Percentiles rank a stretch among this genome's conserved stretches.
These are phyloP conservation scores for Castanospermum australe DNA, from an alignment of 306 rosid species.

Conservation along the genomic window DNA sequence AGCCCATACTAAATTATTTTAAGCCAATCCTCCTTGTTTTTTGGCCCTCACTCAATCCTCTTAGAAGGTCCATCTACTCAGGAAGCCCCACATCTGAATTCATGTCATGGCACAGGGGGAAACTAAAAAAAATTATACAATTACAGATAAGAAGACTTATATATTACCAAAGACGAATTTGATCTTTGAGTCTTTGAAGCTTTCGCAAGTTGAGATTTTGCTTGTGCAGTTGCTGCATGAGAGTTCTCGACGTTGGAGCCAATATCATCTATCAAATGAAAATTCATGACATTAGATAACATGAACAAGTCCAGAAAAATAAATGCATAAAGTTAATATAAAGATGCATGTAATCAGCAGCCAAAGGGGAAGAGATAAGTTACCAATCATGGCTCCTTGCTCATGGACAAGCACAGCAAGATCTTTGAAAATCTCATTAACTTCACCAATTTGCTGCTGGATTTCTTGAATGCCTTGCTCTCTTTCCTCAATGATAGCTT, in stretches of 20 bases:
- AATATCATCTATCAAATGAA: constrained; percentile 65
- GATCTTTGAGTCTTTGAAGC: constrained; percentile 91
- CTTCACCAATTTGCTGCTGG: constrained; percentile 96
- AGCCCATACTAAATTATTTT: background rate
- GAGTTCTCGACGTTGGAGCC: constrained; percentile 79
- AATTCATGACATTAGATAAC: constrained; percentile 29
- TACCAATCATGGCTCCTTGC: constrained; percentile 95
- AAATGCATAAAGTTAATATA: constrained; percentile 4
- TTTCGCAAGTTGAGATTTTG: constrained; percentile 73
- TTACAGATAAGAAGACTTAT: background rate
- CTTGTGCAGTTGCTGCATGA: constrained; percentile 85
- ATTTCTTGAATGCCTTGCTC: constrained; percentile 98
- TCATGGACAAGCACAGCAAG: constrained; percentile 94
- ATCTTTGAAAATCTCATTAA: constrained; percentile 93
- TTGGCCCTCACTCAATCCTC: background rate
- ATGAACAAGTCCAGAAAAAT: constrained; percentile 8
- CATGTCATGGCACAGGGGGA: background rate
- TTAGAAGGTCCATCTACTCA: background rate
- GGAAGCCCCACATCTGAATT: background rate
- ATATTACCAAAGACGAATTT: constrained; percentile 88
- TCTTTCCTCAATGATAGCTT: constrained; percentile 95
- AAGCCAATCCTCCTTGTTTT: background rate
- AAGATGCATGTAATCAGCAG: background rate
- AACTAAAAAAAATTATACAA: background rate
- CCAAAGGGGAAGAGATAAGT: background rate